Conservation (phyloP, 176 grass and related monocot species). For the Zizania latifolia region DNA sequence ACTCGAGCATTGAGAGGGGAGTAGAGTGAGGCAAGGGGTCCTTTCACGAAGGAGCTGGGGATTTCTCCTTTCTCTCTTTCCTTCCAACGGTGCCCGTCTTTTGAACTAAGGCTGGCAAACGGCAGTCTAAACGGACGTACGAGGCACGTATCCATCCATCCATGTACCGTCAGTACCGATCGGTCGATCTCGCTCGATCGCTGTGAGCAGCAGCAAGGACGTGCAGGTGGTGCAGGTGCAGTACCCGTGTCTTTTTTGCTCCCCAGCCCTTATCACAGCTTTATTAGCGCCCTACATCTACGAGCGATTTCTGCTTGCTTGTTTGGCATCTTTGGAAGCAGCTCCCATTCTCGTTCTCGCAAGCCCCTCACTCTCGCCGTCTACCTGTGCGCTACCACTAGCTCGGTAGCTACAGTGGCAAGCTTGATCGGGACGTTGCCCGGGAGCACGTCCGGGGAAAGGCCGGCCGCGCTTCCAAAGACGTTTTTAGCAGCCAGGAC, state of each 20-base stretch:
- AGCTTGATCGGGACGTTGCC: not conserved
- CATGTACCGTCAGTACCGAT: too few relatives aligned
- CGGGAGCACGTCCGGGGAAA: conserved; percentile 23
- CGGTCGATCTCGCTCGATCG: not conserved
- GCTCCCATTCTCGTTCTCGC: not conserved
- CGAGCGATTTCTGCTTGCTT: not conserved
- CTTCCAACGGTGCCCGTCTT: not conserved
- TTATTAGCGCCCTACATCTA: not conserved
- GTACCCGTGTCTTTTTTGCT: not conserved
- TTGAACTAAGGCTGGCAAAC: not conserved
- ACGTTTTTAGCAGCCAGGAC: too few relatives aligned
- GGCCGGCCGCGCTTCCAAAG: not conserved
- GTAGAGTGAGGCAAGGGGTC: not conserved
- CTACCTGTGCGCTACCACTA: too few relatives aligned
- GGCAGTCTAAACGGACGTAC: not conserved
- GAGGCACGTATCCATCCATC: not conserved
- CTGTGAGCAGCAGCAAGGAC: conserved; percentile 5
- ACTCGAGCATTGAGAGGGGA: not conserved
- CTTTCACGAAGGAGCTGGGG: conserved; percentile 32
- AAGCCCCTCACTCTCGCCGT: too few relatives aligned
- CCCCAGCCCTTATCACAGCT: not conserved
- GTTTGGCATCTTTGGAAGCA: not conserved
- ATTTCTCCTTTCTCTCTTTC: conserved; percentile 4
- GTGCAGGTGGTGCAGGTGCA: not conserved
- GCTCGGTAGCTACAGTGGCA: too few relatives aligned